Evolutionary conservation across 148 eudicot species (phyloP).

Genomic region (Linanthus parryae): DNA sequence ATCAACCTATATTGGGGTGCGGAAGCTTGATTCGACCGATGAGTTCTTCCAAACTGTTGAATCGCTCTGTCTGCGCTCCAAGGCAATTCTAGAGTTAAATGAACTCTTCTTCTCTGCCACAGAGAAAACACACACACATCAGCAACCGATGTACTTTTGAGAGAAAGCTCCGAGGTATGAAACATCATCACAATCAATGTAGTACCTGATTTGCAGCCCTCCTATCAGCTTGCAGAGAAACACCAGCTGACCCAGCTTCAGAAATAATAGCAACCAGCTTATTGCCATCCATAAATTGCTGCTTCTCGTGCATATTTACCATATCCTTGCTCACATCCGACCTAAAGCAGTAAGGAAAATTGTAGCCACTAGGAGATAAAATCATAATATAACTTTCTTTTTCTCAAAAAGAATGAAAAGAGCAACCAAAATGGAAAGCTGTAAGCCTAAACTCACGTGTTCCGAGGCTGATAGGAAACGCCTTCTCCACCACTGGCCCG

Average conservation of each 20-base stretch:
- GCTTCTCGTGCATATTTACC: conserved; percentile 98
- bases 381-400: too few relatives aligned
- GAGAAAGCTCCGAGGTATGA: too few relatives aligned
- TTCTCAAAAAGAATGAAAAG: conserved; percentile 1
- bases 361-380: too few relatives aligned
- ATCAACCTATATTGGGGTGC: conserved; percentile 90
- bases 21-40: conserved; percentile 92
- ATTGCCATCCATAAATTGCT: conserved; percentile 78
- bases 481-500: conserved; percentile 81
- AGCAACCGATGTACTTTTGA: too few relatives aligned
- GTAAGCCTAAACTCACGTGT: conserved; percentile 55
- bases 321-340: conserved; percentile 89
- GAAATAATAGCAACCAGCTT: conserved; percentile 85
- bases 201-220: conserved; percentile 92
- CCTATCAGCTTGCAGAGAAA: conserved; percentile 93
- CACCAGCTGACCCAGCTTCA: conserved; percentile 98
- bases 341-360: conserved; percentile 32
- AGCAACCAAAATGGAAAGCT: too few relatives aligned
- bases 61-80: conserved; percentile 99
- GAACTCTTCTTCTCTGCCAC: conserved; percentile 82
- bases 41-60: conserved; percentile 96
- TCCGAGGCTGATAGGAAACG: conserved; percentile 87
- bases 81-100: conserved; percentile 84
- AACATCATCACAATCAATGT: not conserved
- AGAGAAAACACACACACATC: too few relatives aligned